A percentile compares a stretch with the other conserved stretches of the same genome.
These are phyloP conservation scores for Talinum fruticosum DNA, from an alignment of 148 eudicot species.

Conservation along the genomic window DNA sequence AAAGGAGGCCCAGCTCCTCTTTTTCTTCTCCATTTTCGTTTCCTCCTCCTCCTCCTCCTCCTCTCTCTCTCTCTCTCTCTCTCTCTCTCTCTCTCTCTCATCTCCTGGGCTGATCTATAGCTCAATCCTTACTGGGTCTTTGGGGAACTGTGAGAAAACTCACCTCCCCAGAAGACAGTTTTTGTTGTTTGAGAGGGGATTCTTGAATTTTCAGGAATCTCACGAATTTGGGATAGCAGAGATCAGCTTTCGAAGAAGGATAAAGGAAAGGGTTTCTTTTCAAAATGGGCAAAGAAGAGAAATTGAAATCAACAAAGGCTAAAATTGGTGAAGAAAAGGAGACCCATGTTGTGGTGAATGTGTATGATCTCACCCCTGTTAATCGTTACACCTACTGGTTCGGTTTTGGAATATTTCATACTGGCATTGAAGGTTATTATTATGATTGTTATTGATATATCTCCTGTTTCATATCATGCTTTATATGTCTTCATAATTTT, in stretches of 20 bases:
- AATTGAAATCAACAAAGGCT: conserved; percentile 17
- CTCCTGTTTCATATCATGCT: not conserved
- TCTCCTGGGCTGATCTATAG: conserved; percentile 15
- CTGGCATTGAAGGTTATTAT: conserved; percentile 72
- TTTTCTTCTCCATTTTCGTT: not conserved
- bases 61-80: not conserved
- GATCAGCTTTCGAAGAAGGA: not conserved
- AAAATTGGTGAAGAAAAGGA: conserved; percentile 28
- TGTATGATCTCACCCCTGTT: conserved; percentile 70
- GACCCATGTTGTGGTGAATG: conserved; percentile 60
- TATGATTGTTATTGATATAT: not conserved
- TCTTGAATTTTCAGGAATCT: not conserved
- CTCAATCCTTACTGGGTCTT: conserved; percentile 13
- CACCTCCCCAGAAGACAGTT: not conserved
- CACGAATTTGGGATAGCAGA: not conserved
- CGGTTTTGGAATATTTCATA: conserved; percentile 82
- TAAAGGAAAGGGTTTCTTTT: not conserved
- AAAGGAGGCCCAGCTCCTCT: too few relatives aligned
- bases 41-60: not conserved
- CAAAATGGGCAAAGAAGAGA: conserved; percentile 34
- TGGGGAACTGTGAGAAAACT: not conserved
- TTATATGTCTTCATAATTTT: not conserved
- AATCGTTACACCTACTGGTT: conserved; percentile 71
- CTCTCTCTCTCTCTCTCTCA: conserved; percentile 4
- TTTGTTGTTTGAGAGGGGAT: conserved; percentile 3